Evolutionary conservation across 2,329 filamentous ascomycete genomes (phyloP).

Genomic region (Juglanconis juglandina): DNA sequence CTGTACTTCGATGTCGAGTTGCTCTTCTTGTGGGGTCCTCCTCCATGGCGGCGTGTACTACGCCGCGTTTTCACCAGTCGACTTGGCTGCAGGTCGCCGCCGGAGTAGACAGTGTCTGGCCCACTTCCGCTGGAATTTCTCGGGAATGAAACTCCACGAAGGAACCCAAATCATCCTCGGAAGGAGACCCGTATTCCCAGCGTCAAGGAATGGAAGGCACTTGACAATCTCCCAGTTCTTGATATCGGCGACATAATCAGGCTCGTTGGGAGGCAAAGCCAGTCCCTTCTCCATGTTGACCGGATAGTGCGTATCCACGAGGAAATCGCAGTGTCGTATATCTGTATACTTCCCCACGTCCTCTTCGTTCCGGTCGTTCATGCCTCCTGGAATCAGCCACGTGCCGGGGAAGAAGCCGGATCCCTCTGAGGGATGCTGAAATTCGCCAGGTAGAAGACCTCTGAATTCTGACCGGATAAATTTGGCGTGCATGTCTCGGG

Average conservation of each 20-base stretch:
- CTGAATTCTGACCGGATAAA: constrained; percentile 89
- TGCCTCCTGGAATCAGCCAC: constrained; percentile 74
- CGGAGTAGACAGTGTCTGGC: constrained; percentile 82
- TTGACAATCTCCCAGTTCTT: constrained; percentile 74
- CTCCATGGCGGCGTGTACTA: neutral
- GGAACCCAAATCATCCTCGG: constrained; percentile 82
- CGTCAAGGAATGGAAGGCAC: constrained; percentile 79
- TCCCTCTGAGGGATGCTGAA: constrained; percentile 67
- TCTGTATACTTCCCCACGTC: constrained; percentile 84
- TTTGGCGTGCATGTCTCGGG: constrained; percentile 76
- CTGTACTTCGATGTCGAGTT: no score
- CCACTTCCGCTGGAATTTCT: constrained; percentile 71
- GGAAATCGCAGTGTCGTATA: constrained; percentile 70
- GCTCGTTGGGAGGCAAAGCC: constrained; percentile 64
- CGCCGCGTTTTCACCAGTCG: neutral
- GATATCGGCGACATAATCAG: constrained; percentile 71
- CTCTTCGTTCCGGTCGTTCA: constrained; percentile 90
- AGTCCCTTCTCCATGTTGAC: constrained; percentile 35
- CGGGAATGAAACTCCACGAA: constrained; percentile 64
- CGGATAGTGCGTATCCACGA: constrained; percentile 84
- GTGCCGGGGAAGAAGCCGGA: constrained; percentile 79
- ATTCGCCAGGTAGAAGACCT: constrained; percentile 86
- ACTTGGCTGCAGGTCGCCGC: constrained; percentile 31
- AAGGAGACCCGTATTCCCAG: constrained; percentile 67
- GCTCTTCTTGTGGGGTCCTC: no score